A percentile compares a stretch with the other conserved stretches of the same genome.
phyloP scores from a whole-genome alignment of 73 alveolate genomes.

The Halteria grandinella region DNA sequence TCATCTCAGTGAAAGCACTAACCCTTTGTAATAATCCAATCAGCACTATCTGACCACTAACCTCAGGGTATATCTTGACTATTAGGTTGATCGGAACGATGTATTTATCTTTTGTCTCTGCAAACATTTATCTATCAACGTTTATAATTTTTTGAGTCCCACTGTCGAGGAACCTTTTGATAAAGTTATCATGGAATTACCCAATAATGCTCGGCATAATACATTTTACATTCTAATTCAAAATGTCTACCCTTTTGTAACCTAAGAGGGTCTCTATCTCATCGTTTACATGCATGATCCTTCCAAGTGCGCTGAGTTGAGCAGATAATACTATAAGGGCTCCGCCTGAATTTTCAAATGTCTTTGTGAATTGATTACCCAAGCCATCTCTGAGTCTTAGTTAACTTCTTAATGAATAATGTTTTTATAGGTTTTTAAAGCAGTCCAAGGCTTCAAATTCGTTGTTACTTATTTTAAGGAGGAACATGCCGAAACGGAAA shows the following conservation, averaged over 20 bases:
- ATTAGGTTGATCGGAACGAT: constrained; percentile 12
- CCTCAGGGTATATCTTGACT: constrained; percentile 38
- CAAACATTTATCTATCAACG: constrained; percentile 26
- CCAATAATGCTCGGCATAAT: constrained; percentile 42
- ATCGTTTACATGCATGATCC: constrained; percentile 30
- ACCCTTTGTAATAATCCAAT: constrained; percentile 43
- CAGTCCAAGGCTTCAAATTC: constrained; percentile 31
- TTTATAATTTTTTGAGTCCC: constrained; percentile 47
- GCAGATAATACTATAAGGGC: constrained; percentile 40
- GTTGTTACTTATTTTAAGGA: constrained; percentile 14
- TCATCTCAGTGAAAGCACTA: constrained; percentile 15
- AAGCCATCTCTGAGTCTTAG: neutral
- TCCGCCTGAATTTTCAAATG: constrained; percentile 27
- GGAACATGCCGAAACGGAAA: constrained; percentile 32
- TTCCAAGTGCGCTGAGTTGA: constrained; percentile 16
- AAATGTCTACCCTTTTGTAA: constrained; percentile 12
- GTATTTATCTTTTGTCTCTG: neutral
- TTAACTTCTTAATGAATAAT: neutral
- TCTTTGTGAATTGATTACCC: neutral
- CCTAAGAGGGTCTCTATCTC: constrained; percentile 43
- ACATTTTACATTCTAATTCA: constrained; percentile 16
- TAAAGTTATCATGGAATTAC: constrained; percentile 44
- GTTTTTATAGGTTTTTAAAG: constrained; percentile 23
- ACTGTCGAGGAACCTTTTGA: constrained; percentile 44
- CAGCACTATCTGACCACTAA: constrained; percentile 2